Base-by-base conservation (phyloP, 2,329 filamentous ascomycete genomes). In the Aspergillus neotritici region DNA sequence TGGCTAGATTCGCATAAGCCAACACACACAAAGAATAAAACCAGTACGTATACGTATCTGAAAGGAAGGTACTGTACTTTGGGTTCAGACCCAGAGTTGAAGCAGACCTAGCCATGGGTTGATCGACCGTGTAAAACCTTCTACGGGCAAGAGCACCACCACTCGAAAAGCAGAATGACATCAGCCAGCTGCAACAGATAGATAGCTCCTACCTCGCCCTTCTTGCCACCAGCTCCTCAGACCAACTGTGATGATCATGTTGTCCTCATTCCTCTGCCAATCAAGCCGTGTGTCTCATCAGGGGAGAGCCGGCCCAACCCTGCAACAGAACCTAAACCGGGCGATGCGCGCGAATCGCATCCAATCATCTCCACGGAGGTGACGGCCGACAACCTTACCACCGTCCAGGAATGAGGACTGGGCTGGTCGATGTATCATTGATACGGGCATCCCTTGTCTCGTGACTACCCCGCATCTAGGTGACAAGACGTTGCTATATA, bases 401-500 rank as follows among this genome's bases (percentile, higher is more conserved):
- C 11, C 15, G 14, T 43, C n/a, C 7, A 36, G 28, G 21, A 25
- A 9, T 25, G 21, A 25, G 21, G 21, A 25, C 14, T 45, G 33
- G 25, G 37, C 31, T 28, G 33, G 13, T 29, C 15, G 30, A 25
- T 31, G 31, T 30, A 40, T 40, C 15, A 13, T 35, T 31, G 37
- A 40, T 36, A 37, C 14, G 34, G 10, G 14, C 14, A 34, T 14
- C 28, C 29, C 21, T 14, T 40, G 43, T 52, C 49, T 45, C 40
- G 46, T 52, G 51, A 54, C 51, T 52, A 54, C 51, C 51, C 51
- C 51, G 51, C 51, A 49, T 49, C 43, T 38, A 14, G 45, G 43
- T 40, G 42, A 47, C 48, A 44, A 42, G 29, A 36, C 29, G 30
- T 48, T 25, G 28, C 15, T 38, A 53, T 54, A 54, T 50, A 52